Conservation (phyloP, 306 rosid species). For the Quercus berberidifolia region DNA sequence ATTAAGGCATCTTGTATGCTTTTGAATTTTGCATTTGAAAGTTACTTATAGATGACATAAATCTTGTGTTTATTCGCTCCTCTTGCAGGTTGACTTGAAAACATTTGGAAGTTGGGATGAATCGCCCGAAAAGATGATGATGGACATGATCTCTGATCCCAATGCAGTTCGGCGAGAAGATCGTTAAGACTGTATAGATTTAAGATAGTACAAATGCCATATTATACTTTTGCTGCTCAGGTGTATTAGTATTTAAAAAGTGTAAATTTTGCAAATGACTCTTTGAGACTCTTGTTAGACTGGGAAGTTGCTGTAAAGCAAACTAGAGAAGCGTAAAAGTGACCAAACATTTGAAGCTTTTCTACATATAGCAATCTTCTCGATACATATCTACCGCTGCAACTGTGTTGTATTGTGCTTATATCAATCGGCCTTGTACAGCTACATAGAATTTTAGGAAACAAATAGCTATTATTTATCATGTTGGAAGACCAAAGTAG, state of each 20-base stretch:
- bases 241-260: neutral
- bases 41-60: neutral
- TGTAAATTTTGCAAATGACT: neutral
- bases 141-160: constrained; percentile 77
- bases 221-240: neutral
- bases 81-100: constrained; percentile 78
- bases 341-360: neutral
- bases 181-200: constrained; percentile 31
- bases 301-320: neutral
- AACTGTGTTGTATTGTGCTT: neutral
- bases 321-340: neutral
- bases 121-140: constrained; percentile 90
- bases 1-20: neutral
- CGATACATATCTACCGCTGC: neutral
- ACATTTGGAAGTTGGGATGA: constrained; percentile 89
- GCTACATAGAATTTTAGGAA: neutral
- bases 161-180: constrained; percentile 75
- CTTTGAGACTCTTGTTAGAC: neutral
- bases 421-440: neutral
- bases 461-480: too few relatives aligned
- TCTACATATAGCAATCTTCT: too few relatives aligned
- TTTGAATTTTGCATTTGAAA: neutral
- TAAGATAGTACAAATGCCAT: neutral
- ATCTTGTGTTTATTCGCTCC: neutral
- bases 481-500: too few relatives aligned